These are phyloP conservation scores for Lipomyces lipofer DNA, from an alignment of 805 yeast genomes.

Conservation along the genomic window DNA sequence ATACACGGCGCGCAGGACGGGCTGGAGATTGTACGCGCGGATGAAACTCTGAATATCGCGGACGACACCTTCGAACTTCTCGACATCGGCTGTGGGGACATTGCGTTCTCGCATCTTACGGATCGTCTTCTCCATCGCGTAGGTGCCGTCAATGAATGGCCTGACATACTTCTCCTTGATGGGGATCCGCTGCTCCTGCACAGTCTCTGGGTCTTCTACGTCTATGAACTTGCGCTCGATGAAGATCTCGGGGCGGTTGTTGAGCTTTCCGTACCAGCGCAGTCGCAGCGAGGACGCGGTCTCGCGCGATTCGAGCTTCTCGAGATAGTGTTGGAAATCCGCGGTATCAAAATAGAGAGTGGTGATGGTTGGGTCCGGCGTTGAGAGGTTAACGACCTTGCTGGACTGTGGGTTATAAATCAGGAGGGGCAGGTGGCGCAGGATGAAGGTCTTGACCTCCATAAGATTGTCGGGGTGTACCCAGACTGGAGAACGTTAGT, in stretches of 20 bases:
- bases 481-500: slow-evolving; percentile 97
- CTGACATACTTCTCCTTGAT: slow-evolving; percentile 82
- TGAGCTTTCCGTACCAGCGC: slow-evolving; percentile 86
- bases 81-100: slow-evolving; percentile 49
- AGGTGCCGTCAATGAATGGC: slow-evolving; percentile 61
- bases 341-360: slow-evolving; percentile 85
- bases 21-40: slow-evolving; percentile 67
- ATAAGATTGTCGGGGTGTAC: slow-evolving; percentile 93
- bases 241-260: slow-evolving; percentile 72
- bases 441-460: slow-evolving; percentile 95
- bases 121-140: slow-evolving; percentile 52
- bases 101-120: slow-evolving; percentile 65
- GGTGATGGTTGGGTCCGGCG: slow-evolving; percentile 76
- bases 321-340: slow-evolving; percentile 80
- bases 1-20: slow-evolving; percentile 81
- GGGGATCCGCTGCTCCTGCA: slow-evolving; percentile 57
- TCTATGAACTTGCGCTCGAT: slow-evolving; percentile 75
- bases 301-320: slow-evolving; percentile 55
- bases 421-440: slow-evolving; percentile 89
- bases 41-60: slow-evolving; percentile 64
- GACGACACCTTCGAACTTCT: slow-evolving; percentile 55
- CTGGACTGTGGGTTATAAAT: slow-evolving; percentile 60
- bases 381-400: slow-evolving; percentile 40
- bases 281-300: slow-evolving; percentile 72
- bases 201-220: slow-evolving; percentile 35